Evolutionary conservation across 805 yeast genomes (phyloP), one percentile per base, ranked within the genome.

Genomic region (Huiozyma naganishii): DNA sequence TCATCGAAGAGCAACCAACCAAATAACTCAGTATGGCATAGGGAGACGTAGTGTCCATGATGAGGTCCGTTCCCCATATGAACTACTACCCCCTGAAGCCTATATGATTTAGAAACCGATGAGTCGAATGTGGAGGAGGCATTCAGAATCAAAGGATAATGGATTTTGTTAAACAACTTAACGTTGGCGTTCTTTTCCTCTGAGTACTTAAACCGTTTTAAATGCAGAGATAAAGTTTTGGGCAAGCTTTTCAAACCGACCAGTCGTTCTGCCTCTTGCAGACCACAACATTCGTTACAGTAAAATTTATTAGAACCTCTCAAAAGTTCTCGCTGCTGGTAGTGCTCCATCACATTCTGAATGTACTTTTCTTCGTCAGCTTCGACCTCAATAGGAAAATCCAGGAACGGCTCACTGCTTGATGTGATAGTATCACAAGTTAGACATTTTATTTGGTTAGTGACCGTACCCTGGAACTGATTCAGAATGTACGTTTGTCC

Each of bases 21-120:
- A 36, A 77, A 75, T 23, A 74, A 70, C 43, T 75, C 79, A 5
- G 88, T 81, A 57, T 87, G 87, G 47, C 92, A 82, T 5, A 92
- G 67, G 0, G 95, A 74, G 7, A 92, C 90, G 61, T 92, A 92
- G 60, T 92, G 98, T 0, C 98, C 98, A 64, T 89, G 96, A 67
- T 87, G 88, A 1, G 97, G 97, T 0, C 97, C 97, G 4, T 96
- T 95, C 6, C 98, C 98, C 52, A 92, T 79, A 58, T 92, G 98
- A 8, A 92, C 88, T 9, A 92, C 92, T 37, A 90, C 80, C 0
- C 90, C 86, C 49, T 79, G 82, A 41, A 92, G 66, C 54, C 89
- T 95, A 56, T 88, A 92, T 13, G 80, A 69, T 52, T 75, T 76
- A n/a, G 48, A 51, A 12, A 54, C 45, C 1, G 75, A 70, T 11